Conservation (phyloP, 164 flowering plant genomes). For the Paratinospora sagittata region DNA sequence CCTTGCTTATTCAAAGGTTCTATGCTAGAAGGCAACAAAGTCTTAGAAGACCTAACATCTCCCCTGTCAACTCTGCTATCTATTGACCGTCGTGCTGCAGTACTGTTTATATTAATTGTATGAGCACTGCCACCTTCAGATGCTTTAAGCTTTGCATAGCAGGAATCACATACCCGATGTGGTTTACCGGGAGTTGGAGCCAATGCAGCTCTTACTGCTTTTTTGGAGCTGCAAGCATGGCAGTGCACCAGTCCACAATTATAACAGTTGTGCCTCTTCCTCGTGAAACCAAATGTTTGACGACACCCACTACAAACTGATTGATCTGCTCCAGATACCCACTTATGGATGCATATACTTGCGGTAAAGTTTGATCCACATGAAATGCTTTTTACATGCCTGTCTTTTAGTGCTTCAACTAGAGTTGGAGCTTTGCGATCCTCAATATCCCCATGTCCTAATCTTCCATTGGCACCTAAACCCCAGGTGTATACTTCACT, state of each 20-base stretch:
- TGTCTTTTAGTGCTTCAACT: conserved; percentile 47
- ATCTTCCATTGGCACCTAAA: conserved; percentile 51
- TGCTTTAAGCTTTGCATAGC: conserved; percentile 45
- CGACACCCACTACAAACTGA: conserved; percentile 49
- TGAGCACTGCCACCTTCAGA: conserved; percentile 34
- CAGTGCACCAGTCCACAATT: conserved; percentile 52
- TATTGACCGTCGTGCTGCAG: conserved; percentile 32
- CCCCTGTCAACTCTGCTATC: conserved; percentile 40
- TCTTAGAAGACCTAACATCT: conserved; percentile 39
- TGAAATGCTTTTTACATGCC: conserved; percentile 41
- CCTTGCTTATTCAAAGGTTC: conserved; percentile 48
- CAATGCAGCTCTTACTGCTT: conserved; percentile 41
- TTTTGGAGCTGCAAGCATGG: conserved; percentile 49
- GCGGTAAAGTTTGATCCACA: conserved; percentile 57
- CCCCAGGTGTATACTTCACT: conserved; percentile 80
- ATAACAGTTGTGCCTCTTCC: conserved; percentile 53
- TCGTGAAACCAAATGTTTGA: conserved; percentile 50
- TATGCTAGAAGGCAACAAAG: conserved; percentile 38
- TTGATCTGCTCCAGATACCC: conserved; percentile 53
- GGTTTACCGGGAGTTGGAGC: conserved; percentile 56
- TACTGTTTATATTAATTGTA: conserved; percentile 23
- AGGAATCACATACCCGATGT: conserved; percentile 63
- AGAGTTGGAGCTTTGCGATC: conserved; percentile 45
- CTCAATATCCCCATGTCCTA: conserved; percentile 56
- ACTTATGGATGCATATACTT: conserved; percentile 49